Evolutionary conservation across 257 asterid species (phyloP), one percentile per base, ranked within the genome.

Genomic region (Primulina eburnea): DNA sequence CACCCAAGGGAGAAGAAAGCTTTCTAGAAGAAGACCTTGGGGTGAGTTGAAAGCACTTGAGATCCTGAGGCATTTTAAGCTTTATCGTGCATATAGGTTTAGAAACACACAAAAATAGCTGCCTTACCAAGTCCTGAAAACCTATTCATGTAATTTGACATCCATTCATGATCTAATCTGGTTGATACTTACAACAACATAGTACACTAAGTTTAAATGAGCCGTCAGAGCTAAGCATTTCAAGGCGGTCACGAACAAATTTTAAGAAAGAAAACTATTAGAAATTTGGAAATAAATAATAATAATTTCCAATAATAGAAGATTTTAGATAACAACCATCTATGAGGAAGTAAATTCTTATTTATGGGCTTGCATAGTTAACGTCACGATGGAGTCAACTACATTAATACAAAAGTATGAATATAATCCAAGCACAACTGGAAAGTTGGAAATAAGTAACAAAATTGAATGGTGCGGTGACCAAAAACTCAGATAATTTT

Each of bases 1-100:
- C 97, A 93, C 60, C 92, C 81, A 16, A 93, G 82, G 98, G 89
- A 62, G 97, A 88, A 70, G 90, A 74, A 32, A 93, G 88, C 85
- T 79, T 93, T 80, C 79, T 93, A 18, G 97, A 82, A 32, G 87
- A 83, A 37, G 92, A 79, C 81, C 84, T 86, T 62, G 96, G 90
- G 12, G 93, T 88, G 92, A 64, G 86, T 79, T 28, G 87, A 77
- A 56, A 73, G 76, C 75, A 60, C 79, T 73, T 76, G 83, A 64
- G 85, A 85, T 55, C 83, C 98, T 92, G 89, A 64, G 71, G 67
- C 62, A 63, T 63, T 72, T 55, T 24, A 8, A 50, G 58, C 56
- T 69, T 63, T 29, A 60, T 30, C 67, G 8, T 60, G 55, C 77
- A 9, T 38, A 57, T 5, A 34, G 60, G 30, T 71, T 8, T 37